phyloP scores from a whole-genome alignment of 805 yeast genomes.

The Wickerhamiella nectarea region DNA sequence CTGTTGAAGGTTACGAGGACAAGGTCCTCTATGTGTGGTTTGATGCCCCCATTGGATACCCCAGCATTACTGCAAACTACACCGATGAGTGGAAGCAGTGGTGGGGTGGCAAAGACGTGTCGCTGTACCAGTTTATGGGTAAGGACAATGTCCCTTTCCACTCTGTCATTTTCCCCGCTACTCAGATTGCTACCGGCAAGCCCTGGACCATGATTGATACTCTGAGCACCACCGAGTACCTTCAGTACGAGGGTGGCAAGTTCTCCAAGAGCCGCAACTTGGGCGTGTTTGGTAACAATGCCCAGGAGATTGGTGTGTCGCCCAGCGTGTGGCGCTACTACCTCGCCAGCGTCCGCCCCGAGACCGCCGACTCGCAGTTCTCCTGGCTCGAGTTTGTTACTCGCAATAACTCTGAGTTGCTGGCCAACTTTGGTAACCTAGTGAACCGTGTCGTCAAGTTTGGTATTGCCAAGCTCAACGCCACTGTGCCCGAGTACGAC shows the following conservation, averaged over 20 bases:
- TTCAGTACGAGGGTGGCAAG: slow-evolving; percentile 96
- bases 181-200: slow-evolving; percentile 78
- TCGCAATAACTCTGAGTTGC: slow-evolving; percentile 81
- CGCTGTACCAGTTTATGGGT: slow-evolving; percentile 96
- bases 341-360: slow-evolving; percentile 85
- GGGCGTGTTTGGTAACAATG: slow-evolving; percentile 97
- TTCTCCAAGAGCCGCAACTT: slow-evolving; percentile 95
- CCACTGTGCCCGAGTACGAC: slow-evolving; percentile 65
- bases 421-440: slow-evolving; percentile 93
- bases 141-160: slow-evolving; percentile 99
- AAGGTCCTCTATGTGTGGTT: slow-evolving; percentile 98
- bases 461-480: slow-evolving; percentile 78
- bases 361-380: slow-evolving; percentile 88
- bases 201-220: slow-evolving; percentile 86
- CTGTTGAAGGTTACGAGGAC: slow-evolving; percentile 67
- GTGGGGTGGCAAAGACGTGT: slow-evolving; percentile 85
- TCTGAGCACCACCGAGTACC: slow-evolving; percentile 85
- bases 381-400: slow-evolving; percentile 95
- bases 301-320: slow-evolving; percentile 79
- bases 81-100: slow-evolving; percentile 69
- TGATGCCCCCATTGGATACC: slow-evolving; percentile 95
- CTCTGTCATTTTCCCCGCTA: slow-evolving; percentile 92
- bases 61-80: slow-evolving; percentile 91
- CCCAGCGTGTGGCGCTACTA: slow-evolving; percentile 98
- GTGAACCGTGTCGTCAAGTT: slow-evolving; percentile 89